Evolutionary conservation across 2,329 filamentous ascomycete genomes (phyloP).

Genomic region (Parastagonospora avenae): DNA sequence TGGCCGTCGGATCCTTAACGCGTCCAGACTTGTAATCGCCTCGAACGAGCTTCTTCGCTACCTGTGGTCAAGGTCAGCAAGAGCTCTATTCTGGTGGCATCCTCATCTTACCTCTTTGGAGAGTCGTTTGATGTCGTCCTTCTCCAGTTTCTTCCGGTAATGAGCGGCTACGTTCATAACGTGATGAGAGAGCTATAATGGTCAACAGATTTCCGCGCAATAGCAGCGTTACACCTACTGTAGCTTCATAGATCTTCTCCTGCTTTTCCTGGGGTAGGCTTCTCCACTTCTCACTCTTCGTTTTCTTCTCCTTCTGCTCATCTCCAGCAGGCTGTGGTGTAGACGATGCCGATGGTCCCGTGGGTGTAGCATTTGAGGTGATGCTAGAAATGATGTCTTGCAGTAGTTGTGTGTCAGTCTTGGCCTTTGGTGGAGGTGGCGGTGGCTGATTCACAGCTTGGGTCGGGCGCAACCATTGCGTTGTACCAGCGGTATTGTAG

Average conservation of each 20-base stretch:
- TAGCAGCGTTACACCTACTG: slow-evolving; percentile 61
- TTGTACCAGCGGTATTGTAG: slow-evolving; percentile 74
- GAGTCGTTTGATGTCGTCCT: slow-evolving; percentile 71
- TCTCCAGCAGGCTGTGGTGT: slow-evolving; percentile 67
- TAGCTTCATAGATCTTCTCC: slow-evolving; percentile 94
- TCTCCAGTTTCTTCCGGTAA: slow-evolving; percentile 84
- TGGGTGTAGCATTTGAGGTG: slow-evolving; percentile 68
- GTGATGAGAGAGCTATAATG: slow-evolving; percentile 73
- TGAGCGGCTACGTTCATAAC: slow-evolving; percentile 87
- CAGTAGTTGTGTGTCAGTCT: slow-evolving; percentile 75
- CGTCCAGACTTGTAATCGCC: slow-evolving; percentile 90
- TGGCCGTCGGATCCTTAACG: slow-evolving; percentile 76
- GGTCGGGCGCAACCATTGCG: slow-evolving; percentile 82
- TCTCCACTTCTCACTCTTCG: slow-evolving; percentile 69
- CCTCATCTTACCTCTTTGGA: slow-evolving; percentile 61
- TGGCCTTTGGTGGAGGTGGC: slow-evolving; percentile 64
- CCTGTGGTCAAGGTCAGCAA: slow-evolving; percentile 42
- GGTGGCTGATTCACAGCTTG: slow-evolving; percentile 66
- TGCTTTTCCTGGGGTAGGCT: slow-evolving; percentile 78
- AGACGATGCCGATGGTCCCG: slow-evolving; percentile 60
- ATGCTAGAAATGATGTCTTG: slow-evolving; percentile 79
- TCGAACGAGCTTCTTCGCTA: slow-evolving; percentile 86
- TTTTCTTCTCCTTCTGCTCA: slow-evolving; percentile 60
- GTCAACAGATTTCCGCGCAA: slow-evolving; percentile 9
- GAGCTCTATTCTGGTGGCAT: background rate